Evolutionary conservation across 805 yeast genomes (phyloP).

Genomic region (Candida orba): DNA sequence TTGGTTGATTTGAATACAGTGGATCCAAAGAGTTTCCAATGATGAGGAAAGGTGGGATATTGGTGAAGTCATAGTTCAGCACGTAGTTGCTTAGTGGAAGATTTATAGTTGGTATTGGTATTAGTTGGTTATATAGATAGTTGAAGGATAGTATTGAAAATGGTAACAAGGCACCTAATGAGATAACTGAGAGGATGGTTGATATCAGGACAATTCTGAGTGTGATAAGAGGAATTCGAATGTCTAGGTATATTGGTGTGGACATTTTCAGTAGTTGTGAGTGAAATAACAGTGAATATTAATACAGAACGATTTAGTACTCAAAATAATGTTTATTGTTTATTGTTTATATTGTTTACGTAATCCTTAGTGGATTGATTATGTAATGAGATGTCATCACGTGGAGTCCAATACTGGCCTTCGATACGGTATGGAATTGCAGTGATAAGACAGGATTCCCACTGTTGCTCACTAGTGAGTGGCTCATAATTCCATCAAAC

Average conservation of each 20-base stretch:
- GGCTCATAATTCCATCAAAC: too few relatives aligned
- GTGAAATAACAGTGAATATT: too few relatives aligned
- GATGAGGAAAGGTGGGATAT: constrained; percentile 17
- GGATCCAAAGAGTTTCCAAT: constrained; percentile 12
- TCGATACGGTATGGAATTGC: too few relatives aligned
- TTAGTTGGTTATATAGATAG: constrained; percentile 19
- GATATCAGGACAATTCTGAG: constrained; percentile 15
- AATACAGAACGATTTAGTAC: too few relatives aligned
- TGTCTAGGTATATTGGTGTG: constrained; percentile 9
- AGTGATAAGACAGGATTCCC: too few relatives aligned
- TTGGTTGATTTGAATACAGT: constrained; percentile 17
- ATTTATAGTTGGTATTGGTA: constrained; percentile 18
- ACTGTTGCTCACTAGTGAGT: too few relatives aligned
- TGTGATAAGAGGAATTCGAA: constrained; percentile 20
- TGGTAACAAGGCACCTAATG: constrained; percentile 16
- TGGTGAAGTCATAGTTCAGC: constrained; percentile 17
- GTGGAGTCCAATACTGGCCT: too few relatives aligned
- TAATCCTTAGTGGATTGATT: too few relatives aligned
- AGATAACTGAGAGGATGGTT: constrained; percentile 9
- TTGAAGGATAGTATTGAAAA: constrained; percentile 19
- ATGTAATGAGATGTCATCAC: too few relatives aligned
- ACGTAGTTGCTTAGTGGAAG: constrained; percentile 16
- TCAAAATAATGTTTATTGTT: too few relatives aligned
- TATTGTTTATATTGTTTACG: too few relatives aligned
- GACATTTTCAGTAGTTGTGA: not conserved